Evolutionary conservation across 306 rosid species (phyloP), one percentile per base, ranked within the genome.

Genomic region (Trifolium subterraneum): DNA sequence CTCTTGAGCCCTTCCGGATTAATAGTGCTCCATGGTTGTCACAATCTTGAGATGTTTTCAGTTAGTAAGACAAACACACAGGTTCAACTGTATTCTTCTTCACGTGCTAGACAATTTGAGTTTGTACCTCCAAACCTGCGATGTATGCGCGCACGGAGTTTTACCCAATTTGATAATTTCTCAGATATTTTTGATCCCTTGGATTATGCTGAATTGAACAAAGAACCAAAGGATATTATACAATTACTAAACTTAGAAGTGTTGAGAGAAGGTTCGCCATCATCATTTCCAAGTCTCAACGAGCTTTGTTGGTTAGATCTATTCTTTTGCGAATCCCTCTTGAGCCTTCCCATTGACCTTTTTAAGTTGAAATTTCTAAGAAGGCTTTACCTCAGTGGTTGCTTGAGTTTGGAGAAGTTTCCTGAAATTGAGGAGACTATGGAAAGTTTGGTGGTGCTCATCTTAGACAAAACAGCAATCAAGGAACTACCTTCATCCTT

Each of bases 11-110:
- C 72, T 62, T 63, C 83, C 25, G 83, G 83, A 44, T 10, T 33
- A n/a, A n/a, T 79, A 22, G 51, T 58, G 8, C 38, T 72, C 13
- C 11, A 16, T 61, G 9, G 18, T 1, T 79, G 83, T 72, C 2
- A 0, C 22, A 56, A 8, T 31, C 74, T 79, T 47, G 47, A 56
- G 51, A 27, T 9, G 7, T 79, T 79, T 79, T 78, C 81, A 62
- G 5, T 52, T 10, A 8, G 44, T 35, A 38, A n/a, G 2, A 14
- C 3, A 7, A 64, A 51, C 1, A 11, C 2, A 31, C 44, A 33
- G 38, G 72, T 23, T 74, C 19, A 20, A 2, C 11, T 10, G 9
- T n/a, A n/a, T n/a, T n/a, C n/a, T n/a, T n/a, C n/a, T n/a, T n/a
- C n/a, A n/a, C n/a, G n/a, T n/a, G n/a, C n/a, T n/a, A n/a, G n/a